Conservation (phyloP, 73 alveolate genomes). For the Tetrahymena borealis region DNA sequence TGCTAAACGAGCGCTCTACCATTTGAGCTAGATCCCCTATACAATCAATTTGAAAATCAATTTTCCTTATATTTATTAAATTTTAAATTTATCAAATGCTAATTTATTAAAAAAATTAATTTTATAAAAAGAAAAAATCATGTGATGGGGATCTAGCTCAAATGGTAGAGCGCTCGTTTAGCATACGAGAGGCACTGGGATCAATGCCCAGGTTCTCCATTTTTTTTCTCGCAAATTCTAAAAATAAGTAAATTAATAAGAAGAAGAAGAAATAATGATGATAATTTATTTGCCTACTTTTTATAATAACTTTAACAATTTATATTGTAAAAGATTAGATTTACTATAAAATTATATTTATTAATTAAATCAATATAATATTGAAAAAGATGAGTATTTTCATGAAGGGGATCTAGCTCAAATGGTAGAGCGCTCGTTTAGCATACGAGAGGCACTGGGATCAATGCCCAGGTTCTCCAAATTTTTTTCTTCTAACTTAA, state of each 20-base stretch:
- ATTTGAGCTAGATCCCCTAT: background rate
- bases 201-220: conserved; percentile 5
- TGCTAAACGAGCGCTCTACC: conserved; percentile 6
- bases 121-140: background rate
- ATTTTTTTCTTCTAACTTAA: background rate
- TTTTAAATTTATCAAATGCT: background rate
- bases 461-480: conserved; percentile 5
- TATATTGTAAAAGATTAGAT: too few species aligned
- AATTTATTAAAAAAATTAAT: background rate
- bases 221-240: too few species aligned
- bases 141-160: conserved; percentile 2
- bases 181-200: conserved; percentile 7
- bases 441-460: conserved; percentile 7
- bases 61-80: background rate
- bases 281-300: too few species aligned
- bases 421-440: conserved; percentile 4
- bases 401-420: conserved; percentile 1
- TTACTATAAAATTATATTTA: too few species aligned
- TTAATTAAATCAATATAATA: background rate
- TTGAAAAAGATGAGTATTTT: background rate
- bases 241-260: too few species aligned
- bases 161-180: conserved; percentile 4
- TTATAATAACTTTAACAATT: too few species aligned
- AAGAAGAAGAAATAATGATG: too few species aligned
- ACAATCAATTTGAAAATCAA: background rate